Conservation (phyloP, 441 rosid genomes). For the Isatis lusitanica region DNA sequence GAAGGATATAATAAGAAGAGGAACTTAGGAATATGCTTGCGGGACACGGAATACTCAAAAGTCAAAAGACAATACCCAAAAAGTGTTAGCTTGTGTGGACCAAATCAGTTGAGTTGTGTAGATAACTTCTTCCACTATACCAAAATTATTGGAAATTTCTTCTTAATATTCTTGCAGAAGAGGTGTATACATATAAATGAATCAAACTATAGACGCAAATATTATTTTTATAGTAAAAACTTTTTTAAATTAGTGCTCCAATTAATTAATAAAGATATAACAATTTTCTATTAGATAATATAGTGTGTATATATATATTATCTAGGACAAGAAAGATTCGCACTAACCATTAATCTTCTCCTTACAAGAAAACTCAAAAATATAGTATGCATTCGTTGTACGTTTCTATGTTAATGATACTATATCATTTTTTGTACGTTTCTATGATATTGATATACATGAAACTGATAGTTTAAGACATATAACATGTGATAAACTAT, state of each 20-base stretch:
- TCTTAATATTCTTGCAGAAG: not conserved
- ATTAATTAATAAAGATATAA: not conserved
- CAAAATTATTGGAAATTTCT: conserved; percentile 10
- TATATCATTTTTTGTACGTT: no score
- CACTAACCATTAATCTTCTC: no score
- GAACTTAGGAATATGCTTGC: conserved; percentile 34
- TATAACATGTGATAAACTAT: no score
- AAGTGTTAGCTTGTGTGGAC: conserved; percentile 35
- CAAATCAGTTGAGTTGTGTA: conserved; percentile 32
- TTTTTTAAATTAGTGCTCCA: not conserved
- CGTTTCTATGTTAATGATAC: no score
- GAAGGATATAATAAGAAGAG: conserved; percentile 23
- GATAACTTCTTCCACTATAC: conserved; percentile 19
- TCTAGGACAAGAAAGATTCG: no score
- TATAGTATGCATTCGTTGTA: no score
- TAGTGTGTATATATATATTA: not conserved
- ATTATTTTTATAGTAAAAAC: not conserved
- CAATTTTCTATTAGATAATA: not conserved
- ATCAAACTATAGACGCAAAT: not conserved
- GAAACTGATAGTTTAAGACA: no score
- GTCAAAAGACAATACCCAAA: conserved; percentile 7
- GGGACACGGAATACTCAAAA: conserved; percentile 35
- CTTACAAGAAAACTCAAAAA: no score
- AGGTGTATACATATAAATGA: not conserved
- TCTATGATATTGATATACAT: no score